A percentile compares a stretch with the other conserved stretches of the same genome.
phyloP scores from a whole-genome alignment of 306 rosid genomes.

The Vigna angularis region DNA sequence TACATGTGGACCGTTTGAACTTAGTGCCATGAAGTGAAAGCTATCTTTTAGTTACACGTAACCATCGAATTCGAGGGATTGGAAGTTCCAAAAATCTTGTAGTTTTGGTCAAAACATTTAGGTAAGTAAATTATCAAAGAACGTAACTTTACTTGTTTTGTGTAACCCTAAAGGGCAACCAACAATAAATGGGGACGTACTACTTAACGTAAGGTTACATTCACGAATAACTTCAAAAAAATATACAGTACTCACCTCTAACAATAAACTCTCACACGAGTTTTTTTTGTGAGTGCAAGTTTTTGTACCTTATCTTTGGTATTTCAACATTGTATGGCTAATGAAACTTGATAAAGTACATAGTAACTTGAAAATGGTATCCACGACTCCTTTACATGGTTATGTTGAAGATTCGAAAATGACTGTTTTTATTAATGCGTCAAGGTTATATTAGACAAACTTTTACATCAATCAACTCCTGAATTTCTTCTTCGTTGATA shows the following conservation, averaged over 20 bases:
- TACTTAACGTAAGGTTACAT: neutral
- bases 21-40: neutral
- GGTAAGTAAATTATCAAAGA: neutral
- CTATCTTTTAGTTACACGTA: neutral
- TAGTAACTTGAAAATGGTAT: slow-evolving; percentile 17
- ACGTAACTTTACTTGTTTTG: neutral
- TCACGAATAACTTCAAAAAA: neutral
- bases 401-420: slow-evolving; percentile 6
- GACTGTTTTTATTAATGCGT: neutral
- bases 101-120: neutral
- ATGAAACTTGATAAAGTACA: neutral
- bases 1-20: neutral
- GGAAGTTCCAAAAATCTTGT: neutral
- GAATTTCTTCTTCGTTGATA: neutral
- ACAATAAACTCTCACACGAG: too few relatives aligned
- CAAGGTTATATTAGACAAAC: neutral
- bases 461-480: slow-evolving; percentile 12
- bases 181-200: neutral
- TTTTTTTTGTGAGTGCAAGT: too few relatives aligned
- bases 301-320: neutral
- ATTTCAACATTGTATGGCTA: neutral
- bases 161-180: neutral
- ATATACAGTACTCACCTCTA: too few relatives aligned
- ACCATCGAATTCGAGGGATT: slow-evolving; percentile 1
- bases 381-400: neutral